Evolutionary conservation across 345 rosid genomes (phyloP).

Genomic region (Arabidopsis arenosa): DNA sequence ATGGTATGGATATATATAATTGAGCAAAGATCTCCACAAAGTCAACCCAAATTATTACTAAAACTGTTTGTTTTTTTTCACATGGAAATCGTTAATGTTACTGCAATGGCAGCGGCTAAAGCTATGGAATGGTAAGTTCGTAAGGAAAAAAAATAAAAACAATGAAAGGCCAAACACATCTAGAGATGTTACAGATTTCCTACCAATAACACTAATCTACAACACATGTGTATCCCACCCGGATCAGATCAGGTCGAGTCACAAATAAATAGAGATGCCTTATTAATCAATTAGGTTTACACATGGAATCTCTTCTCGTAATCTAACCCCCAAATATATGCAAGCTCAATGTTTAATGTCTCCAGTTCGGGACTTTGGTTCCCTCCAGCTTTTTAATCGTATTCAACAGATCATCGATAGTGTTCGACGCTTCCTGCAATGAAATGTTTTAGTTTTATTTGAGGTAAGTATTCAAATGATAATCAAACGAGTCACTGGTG

Average conservation of each 20-base stretch:
- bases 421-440: constrained; percentile 72
- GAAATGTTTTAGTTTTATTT: constrained; percentile 9
- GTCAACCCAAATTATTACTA: constrained; percentile 28
- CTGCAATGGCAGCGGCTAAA: not conserved
- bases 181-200: constrained; percentile 4
- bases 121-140: not conserved
- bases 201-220: constrained; percentile 31
- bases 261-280: constrained; percentile 16
- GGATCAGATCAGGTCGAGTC: not conserved
- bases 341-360: constrained; percentile 30
- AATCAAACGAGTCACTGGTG: not conserved
- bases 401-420: constrained; percentile 66
- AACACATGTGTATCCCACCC: constrained; percentile 22
- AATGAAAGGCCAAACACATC: not conserved
- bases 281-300: not conserved
- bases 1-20: not conserved
- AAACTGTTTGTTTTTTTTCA: constrained; percentile 4
- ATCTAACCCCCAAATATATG: constrained; percentile 20
- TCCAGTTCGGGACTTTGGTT: constrained; percentile 48
- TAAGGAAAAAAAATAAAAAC: not conserved
- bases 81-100: constrained; percentile 23
- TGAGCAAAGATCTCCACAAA: constrained; percentile 18
- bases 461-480: constrained; percentile 9
- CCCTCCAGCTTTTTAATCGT: constrained; percentile 67
- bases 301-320: not conserved